phyloP scores from a whole-genome alignment of 169 alveolate genomes.

The Eimeria nieschulzi region DNA sequence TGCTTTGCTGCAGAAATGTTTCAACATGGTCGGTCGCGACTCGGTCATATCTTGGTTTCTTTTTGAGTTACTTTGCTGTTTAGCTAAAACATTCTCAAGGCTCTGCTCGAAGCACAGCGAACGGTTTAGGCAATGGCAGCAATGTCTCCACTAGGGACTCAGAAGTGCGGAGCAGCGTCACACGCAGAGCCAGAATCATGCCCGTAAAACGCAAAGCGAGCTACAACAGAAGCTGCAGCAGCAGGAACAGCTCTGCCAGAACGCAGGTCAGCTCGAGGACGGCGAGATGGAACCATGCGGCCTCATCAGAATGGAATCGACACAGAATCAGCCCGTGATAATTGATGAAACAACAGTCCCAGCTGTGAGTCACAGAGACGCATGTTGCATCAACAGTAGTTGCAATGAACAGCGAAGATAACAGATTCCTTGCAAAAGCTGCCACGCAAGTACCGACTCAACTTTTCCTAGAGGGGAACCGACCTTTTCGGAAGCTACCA shows the following conservation, averaged over 20 bases:
- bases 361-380: not conserved
- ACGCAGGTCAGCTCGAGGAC: slow-evolving; percentile 16
- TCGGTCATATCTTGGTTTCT: slow-evolving; percentile 40
- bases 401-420: no score
- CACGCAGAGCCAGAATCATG: not conserved
- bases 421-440: not conserved
- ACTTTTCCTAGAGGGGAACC: no score
- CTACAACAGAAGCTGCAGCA: not conserved
- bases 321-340: not conserved
- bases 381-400: not conserved
- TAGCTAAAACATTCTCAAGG: slow-evolving; percentile 34
- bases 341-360: not conserved
- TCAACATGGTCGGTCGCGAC: slow-evolving; percentile 31
- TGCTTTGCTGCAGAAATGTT: slow-evolving; percentile 30
- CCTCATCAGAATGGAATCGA: not conserved
- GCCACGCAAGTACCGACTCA: no score
- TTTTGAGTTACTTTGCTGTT: slow-evolving; percentile 45
- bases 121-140: slow-evolving; percentile 23
- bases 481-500: no score
- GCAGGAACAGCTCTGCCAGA: not conserved
- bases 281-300: slow-evolving; percentile 42
- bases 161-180: not conserved
- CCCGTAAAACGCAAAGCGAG: not conserved
- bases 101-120: slow-evolving; percentile 18
- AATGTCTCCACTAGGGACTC: not conserved